A percentile compares a stretch with the other conserved stretches of the same genome.
Evolutionary conservation across 805 yeast species (phyloP).

Genomic region (Metschnikowia noctiluminum): DNA sequence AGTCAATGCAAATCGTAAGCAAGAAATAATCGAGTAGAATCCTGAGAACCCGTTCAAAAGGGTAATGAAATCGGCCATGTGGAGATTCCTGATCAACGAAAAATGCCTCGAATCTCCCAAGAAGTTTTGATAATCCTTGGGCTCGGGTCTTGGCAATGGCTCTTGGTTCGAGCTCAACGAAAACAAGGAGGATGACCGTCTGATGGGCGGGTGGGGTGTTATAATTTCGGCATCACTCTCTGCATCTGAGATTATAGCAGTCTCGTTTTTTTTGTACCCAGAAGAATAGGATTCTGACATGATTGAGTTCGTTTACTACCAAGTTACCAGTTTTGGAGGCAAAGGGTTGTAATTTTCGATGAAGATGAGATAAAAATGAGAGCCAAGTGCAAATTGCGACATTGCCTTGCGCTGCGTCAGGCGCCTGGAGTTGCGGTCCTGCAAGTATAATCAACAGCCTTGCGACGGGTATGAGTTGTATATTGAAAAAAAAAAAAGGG

Average conservation of each 20-base stretch:
- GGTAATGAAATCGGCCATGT: slow-evolving; percentile 95
- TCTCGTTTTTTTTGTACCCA: slow-evolving; percentile 27
- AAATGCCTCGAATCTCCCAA: slow-evolving; percentile 83
- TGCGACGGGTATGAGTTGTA: background rate
- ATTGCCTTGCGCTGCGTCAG: slow-evolving; percentile 1
- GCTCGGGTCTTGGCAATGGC: slow-evolving; percentile 74
- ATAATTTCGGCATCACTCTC: slow-evolving; percentile 29
- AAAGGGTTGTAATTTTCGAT: background rate
- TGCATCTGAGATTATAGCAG: slow-evolving; percentile 37
- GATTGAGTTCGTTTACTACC: background rate
- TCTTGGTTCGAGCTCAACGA: slow-evolving; percentile 51
- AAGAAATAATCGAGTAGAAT: slow-evolving; percentile 82
- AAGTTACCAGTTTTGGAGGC: too few species aligned
- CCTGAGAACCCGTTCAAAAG: slow-evolving; percentile 93
- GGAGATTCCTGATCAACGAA: slow-evolving; percentile 80
- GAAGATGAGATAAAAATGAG: background rate
- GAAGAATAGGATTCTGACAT: slow-evolving; percentile 15
- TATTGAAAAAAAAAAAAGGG: too few species aligned
- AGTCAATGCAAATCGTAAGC: slow-evolving; percentile 75
- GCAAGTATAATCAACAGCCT: background rate
- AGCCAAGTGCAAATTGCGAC: slow-evolving; percentile 6
- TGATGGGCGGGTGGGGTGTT: slow-evolving; percentile 31
- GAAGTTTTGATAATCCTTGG: slow-evolving; percentile 72
- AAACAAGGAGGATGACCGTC: slow-evolving; percentile 53
- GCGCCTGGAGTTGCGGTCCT: slow-evolving; percentile 7